These are phyloP conservation scores for Begonia masoniana DNA, from an alignment of 306 rosid species.

Conservation along the genomic window DNA sequence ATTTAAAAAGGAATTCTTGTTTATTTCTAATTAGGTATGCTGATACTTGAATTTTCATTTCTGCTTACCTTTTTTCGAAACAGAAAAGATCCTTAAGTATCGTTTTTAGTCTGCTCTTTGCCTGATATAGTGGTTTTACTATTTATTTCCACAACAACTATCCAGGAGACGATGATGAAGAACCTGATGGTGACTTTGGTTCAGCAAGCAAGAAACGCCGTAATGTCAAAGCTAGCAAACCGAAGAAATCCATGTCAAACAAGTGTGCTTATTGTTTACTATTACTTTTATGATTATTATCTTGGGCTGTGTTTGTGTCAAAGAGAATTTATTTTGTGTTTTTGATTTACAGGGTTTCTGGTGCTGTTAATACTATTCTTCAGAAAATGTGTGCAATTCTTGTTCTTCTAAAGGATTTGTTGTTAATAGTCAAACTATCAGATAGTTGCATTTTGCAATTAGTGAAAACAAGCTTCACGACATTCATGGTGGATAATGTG, in stretches of 20 bases:
- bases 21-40: too few relatives aligned
- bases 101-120: background rate
- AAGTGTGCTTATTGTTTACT: constrained; percentile 35
- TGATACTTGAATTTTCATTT: too few relatives aligned
- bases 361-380: constrained; percentile 69
- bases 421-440: constrained; percentile 82
- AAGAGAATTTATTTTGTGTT: background rate
- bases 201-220: constrained; percentile 84
- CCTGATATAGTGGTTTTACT: constrained; percentile 2
- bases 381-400: constrained; percentile 94
- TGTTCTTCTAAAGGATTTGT: constrained; percentile 80
- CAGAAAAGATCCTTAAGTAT: background rate
- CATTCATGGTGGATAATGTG: constrained; percentile 86
- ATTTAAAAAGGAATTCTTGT: too few relatives aligned
- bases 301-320: background rate
- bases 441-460: constrained; percentile 93
- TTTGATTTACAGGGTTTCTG: constrained; percentile 56
- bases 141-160: constrained; percentile 5
- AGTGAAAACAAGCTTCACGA: constrained; percentile 81
- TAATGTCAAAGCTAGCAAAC: constrained; percentile 42
- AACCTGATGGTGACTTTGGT: constrained; percentile 60
- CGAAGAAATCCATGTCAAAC: constrained; percentile 55
- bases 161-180: constrained; percentile 72
- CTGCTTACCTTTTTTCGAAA: background rate
- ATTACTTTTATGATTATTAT: constrained; percentile 9